Evolutionary conservation across 768 basidiomycete genomes (phyloP), one percentile per base, ranked within the genome.

Genomic region (Boletellus sp.): DNA sequence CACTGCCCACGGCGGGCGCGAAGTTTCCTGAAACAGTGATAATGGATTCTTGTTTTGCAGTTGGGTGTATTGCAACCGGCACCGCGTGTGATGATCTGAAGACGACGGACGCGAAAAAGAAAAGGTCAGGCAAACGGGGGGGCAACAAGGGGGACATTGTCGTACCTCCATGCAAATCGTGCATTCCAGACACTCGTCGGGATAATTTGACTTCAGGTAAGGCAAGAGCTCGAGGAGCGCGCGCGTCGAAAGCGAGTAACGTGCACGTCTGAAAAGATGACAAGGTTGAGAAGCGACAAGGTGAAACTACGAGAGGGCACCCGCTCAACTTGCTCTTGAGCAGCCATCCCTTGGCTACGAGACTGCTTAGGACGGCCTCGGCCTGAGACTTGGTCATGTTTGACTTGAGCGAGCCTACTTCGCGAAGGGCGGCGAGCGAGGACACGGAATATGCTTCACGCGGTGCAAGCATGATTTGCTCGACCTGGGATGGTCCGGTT

Each of bases 391-490:
- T 86, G 42, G 81, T 83, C 75, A 92, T 83, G 53, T 73, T 84
- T 4, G 69, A 60, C 45, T 81, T 83, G 39, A 90, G 71, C 26
- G 72, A 62, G 51, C 72, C 75, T 13, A 84, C 78, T 66, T 90
- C 85, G 40, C 89, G 81, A 36, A 91, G 71, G 1, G 90, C 90
- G 3, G 81, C 84, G 22, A 89, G 69, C 5, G 89, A 90, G 0
- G 87, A 85, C 11, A 91, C 76, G 16, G 84, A 91, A 64, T 77
- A 95, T 0, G 85, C 72, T 60, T 85, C 81, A 36, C 76, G 75
- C 6, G 88, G 82, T 7, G 91, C 88, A 16, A 85, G 74, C 79
- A 94, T 86, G 58, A 95, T 93, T 68, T 87, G 85, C 60, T 93
- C 88, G 35, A 94, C 77, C 92, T 94, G 57, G 20, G 19, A 24